Evolutionary conservation across 371 early-diverging fungal genomes (phyloP), one percentile per base, ranked within the genome.

Genomic region (Cokeromyces recurvatus): DNA sequence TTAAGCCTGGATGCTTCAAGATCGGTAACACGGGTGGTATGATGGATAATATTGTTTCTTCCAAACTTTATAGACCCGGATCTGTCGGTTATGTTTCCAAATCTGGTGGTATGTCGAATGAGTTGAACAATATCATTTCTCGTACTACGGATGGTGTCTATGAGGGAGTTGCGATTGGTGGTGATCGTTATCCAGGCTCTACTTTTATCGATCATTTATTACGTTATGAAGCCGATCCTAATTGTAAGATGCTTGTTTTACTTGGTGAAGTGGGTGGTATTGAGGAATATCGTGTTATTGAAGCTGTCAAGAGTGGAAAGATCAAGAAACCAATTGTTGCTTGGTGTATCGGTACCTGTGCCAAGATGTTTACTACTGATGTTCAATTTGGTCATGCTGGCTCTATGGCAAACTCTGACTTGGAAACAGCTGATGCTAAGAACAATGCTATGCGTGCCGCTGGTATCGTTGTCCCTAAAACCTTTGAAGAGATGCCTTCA

Each of bases 1-100:
- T 97, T 76, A 96, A 95, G 78, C 95, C 98, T 34, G 98, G 98
- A 1, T 95, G 96, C 78, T 97, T 94, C 89, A 97, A 97, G 89
- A 96, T 97, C 59, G 98, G 98, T 62, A 96, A 96, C 84, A 97
- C 98, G 24, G 98, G 98, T 68, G 98, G 98, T 61, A 97, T 97
- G 98, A 97, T 97, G 94, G 98, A 97, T 73, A 97, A 97, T 82
- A 96, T 97, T 74, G 95, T 94, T 21, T 75, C 93, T 14, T 92
- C 93, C 71, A 92, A 92, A 74, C 82, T 97, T 59, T 96, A 97
- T 78, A 89, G 95, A 37, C 71, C 94, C 36, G 98, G 98, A 22
- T 94, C 95, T 1, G 94, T 97, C 22, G 96, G 90, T 23, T 97
- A 97, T 61, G 97, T 97, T 38, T 91, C 91, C 71, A 97, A 97